These are phyloP conservation scores for Opeltia flavorubescens DNA, from an alignment of 495 filamentous ascomycete genomes.

Conservation along the genomic window DNA sequence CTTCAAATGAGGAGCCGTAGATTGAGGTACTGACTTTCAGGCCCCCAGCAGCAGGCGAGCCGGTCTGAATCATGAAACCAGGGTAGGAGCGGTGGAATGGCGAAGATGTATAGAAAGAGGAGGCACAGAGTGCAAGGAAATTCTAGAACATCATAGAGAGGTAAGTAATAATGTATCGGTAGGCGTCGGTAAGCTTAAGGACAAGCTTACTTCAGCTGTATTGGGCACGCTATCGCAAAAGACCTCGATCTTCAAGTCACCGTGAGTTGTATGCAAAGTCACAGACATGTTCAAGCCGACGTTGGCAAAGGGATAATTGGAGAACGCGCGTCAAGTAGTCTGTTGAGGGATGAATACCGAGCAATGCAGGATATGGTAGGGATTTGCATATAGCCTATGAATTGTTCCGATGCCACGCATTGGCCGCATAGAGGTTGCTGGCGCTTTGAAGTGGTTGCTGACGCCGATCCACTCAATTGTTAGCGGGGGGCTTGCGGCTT, in stretches of 20 bases:
- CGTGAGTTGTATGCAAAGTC: conserved; percentile 77
- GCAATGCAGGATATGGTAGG: no score
- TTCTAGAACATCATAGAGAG: conserved; percentile 40
- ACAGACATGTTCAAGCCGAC: conserved; percentile 23
- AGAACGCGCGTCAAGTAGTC: no score
- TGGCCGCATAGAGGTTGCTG: neutral
- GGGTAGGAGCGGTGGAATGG: conserved; percentile 89
- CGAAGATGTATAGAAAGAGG: conserved; percentile 68
- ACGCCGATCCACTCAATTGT: no score
- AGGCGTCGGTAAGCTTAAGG: no score
- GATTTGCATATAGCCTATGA: neutral
- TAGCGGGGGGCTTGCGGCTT: no score
- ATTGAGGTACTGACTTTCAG: conserved; percentile 78
- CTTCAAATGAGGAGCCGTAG: conserved; percentile 68
- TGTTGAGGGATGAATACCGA: no score
- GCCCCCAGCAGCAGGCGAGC: conserved; percentile 35
- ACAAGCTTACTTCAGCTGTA: conserved; percentile 52
- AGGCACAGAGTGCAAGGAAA: conserved; percentile 92
- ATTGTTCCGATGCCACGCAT: neutral
- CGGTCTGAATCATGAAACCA: conserved; percentile 84
- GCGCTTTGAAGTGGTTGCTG: neutral
- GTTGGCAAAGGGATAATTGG: neutral
- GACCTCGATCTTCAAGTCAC: conserved; percentile 88
- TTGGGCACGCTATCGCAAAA: conserved; percentile 92
- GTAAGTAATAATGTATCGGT: conserved; percentile 49